Conservation (phyloP, 202 grass and related monocot genomes). For the Sporobolus alterniflorus region DNA sequence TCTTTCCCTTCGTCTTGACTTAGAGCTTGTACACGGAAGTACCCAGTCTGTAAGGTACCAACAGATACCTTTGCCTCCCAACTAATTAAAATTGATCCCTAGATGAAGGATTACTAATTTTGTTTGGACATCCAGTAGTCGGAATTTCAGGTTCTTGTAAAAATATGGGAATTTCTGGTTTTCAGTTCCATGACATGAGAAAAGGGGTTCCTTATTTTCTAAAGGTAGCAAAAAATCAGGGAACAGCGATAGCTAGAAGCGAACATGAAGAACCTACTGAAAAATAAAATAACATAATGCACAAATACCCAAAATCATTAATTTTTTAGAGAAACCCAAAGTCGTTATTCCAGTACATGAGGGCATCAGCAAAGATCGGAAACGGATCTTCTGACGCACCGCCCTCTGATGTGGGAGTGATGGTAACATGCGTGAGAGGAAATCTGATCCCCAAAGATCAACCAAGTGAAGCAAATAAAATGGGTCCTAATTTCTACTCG, state of each 20-base stretch:
- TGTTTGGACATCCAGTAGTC: background rate
- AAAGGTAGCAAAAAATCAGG: background rate
- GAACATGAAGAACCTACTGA: background rate
- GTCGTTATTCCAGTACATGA: background rate
- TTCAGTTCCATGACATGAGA: background rate
- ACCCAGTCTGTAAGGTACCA: too few relatives aligned
- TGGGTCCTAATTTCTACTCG: background rate
- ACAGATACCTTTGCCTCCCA: background rate
- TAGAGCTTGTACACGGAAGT: too few relatives aligned
- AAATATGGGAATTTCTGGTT: background rate
- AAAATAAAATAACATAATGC: background rate
- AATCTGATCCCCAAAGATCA: too few relatives aligned
- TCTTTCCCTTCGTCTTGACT: too few relatives aligned
- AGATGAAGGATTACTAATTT: background rate
- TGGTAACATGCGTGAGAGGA: too few relatives aligned
- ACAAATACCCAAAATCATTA: background rate
- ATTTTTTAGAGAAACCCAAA: background rate
- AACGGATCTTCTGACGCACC: too few relatives aligned
- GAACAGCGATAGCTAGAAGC: background rate
- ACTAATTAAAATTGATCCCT: background rate
- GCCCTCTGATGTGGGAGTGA: too few relatives aligned
- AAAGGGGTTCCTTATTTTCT: background rate
- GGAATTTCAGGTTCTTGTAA: background rate
- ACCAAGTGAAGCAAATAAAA: background rate
- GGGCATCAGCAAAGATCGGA: background rate